Evolutionary conservation across 2,329 filamentous ascomycete species (phyloP), one percentile per base, ranked within the genome.

Genomic region (Stachybotrys chartarum): DNA sequence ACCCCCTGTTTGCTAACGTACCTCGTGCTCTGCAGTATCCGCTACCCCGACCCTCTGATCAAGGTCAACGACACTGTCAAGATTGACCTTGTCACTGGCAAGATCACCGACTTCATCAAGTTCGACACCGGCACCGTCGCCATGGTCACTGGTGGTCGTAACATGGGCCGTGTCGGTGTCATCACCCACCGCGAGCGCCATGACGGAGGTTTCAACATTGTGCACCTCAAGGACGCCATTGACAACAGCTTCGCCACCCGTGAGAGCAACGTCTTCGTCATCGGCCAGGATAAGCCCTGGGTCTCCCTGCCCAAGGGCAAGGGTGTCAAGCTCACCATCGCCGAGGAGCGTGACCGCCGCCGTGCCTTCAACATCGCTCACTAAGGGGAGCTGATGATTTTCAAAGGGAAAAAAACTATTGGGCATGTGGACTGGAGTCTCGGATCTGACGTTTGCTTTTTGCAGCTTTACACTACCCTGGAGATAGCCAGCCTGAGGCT

Each of bases 61-160:
- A 96, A 95, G 87, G 94, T 99, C 83, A 97, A 99, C 85, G 94
- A 99, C 84, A 97, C 94, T 59, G 92, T 99, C 81, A 99, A 99
- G 91, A 93, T 99, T 70, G 90, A 99, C 73, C 84, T 99, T 58
- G 80, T 88, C 72, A 96, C 91, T 64, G 94, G 94, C 84, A 99
- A 97, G 88, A 95, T 99, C 81, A 79, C 83, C 69, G 94, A 99
- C 81, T 97, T 89, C 82, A 91, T 97, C 85, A 90, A 88, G 81
- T 99, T 99, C 82, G 94, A 99, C 78, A 97, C 92, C 73, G 94
- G 93, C 79, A 88, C 91, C 75, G 91, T 99, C 70, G 91, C 89
- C 78, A 99, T 99, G 93, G 89, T 88, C 73, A 99, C 94, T 69
- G 94, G 94, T 87, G 94, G 94, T 87, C 94, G 93, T 76, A 99